These are phyloP conservation scores for Pseudomassariella vexata DNA, from an alignment of 2,329 filamentous ascomycete genomes.

Conservation along the genomic window DNA sequence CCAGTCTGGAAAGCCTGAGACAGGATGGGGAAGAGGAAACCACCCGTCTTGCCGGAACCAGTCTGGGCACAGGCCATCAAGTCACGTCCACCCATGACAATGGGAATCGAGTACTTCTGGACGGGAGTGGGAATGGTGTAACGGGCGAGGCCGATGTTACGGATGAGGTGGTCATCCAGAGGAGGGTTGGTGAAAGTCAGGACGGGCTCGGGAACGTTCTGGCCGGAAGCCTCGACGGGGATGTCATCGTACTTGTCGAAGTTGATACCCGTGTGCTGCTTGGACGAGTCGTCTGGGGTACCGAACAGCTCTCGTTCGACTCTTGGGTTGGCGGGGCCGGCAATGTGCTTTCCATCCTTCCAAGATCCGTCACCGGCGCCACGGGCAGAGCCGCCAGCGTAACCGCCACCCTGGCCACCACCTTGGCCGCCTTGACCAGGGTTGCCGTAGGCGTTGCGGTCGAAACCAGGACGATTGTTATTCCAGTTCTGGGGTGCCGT, in stretches of 20 bases:
- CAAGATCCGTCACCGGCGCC: slow-evolving; percentile 94
- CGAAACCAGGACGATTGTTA: slow-evolving; percentile 38
- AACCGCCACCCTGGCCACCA: slow-evolving; percentile 40
- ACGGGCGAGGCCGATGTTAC: slow-evolving; percentile 88
- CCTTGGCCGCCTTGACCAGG: too few relatives aligned
- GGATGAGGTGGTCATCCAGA: slow-evolving; percentile 85
- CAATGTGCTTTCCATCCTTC: slow-evolving; percentile 93
- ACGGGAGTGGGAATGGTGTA: slow-evolving; percentile 97
- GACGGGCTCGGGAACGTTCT: slow-evolving; percentile 88
- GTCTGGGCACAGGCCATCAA: slow-evolving; percentile 99
- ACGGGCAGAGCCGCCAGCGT: slow-evolving; percentile 52
- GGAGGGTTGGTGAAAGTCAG: slow-evolving; percentile 89
- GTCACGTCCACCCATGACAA: slow-evolving; percentile 96
- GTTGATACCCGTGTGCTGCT: slow-evolving; percentile 98
- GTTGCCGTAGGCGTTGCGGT: slow-evolving; percentile 58
- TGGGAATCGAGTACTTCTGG: slow-evolving; percentile 98
- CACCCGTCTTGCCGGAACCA: slow-evolving; percentile 99
- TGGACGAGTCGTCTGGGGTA: slow-evolving; percentile 80
- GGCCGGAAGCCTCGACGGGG: slow-evolving; percentile 92
- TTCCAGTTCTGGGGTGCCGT: too few relatives aligned
- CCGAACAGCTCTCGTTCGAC: slow-evolving; percentile 96
- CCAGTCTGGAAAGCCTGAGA: slow-evolving; percentile 95
- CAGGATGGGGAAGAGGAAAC: slow-evolving; percentile 97
- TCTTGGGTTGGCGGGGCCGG: slow-evolving; percentile 81
- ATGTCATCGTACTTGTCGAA: slow-evolving; percentile 99